Base-by-base conservation (phyloP, 169 alveolate genomes). In the Perkinsus marinus region DNA sequence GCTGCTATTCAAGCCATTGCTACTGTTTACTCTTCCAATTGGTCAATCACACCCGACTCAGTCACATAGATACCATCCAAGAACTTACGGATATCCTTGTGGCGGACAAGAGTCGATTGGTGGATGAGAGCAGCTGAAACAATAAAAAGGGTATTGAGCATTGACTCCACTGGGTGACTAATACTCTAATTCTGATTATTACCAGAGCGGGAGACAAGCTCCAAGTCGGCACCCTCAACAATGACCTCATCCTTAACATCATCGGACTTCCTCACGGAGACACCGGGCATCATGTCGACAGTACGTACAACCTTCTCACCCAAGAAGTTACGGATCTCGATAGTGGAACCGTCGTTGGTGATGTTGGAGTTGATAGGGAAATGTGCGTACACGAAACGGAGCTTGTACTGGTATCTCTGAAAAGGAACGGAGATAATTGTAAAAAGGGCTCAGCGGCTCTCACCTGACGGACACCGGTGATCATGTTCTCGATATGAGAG, bases 311-410 rank as follows among this genome's bases (percentile, higher is more conserved):
- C 97, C 96, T 98, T 98, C 96, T 99, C 99, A 68, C 99, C 99
- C 95, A 99, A 95, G 96, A 98, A 99, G 98, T 98, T 98, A 93
- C 99, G 97, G 94, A 99, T 96, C 96, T 98, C 99, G 93, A 99
- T 97, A 90, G 97, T 95, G 92, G 94, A 95, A 69, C 99, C 99
- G 94, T 98, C 98, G 92, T 98, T 96, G 39, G 97, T 95, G 93
- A 98, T 96, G 96, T 96, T 96, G 39, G 98, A 97, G 95, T 98
- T 98, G 95, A 99, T 99, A 93, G 99, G 99, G 97, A 98, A 98
- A 96, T 99, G 99, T 57, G 99, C 99, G 93, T 98, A 98, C 89
- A 99, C 99, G 43, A 98, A 96, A 94, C 99, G 98, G 99, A 99
- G 98, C 97, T 98, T 99, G 97, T 98, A 98, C 95, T 98, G 99